These are phyloP conservation scores for Backusella westeae DNA, from an alignment of 192 early-diverging fungal genomes.

Conservation along the genomic window DNA sequence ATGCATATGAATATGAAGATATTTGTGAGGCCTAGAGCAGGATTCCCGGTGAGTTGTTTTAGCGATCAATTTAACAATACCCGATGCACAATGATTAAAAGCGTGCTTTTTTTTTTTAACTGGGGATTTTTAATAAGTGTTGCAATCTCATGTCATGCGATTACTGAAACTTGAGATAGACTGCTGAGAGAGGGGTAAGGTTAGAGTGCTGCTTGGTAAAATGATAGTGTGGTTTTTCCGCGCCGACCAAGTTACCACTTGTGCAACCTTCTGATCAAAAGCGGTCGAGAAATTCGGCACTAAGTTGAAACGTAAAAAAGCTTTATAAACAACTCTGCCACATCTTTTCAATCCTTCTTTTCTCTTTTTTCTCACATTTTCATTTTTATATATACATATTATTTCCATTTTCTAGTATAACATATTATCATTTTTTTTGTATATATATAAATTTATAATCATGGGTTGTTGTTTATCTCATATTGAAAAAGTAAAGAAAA, in stretches of 20 bases:
- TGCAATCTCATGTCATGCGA: background rate
- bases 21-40: background rate
- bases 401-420: background rate
- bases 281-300: background rate
- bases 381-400: background rate
- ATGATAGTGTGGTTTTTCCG: background rate
- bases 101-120: background rate
- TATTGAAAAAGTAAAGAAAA: constrained; percentile 2
- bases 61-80: background rate
- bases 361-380: constrained; percentile 5
- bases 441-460: background rate
- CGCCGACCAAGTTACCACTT: background rate
- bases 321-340: constrained; percentile 1
- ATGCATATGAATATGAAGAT: background rate
- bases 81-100: constrained; percentile 8
- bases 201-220: constrained; percentile 1
- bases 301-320: constrained; percentile 4
- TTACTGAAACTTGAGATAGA: background rate
- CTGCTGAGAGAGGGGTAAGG: background rate
- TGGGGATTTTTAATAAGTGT: background rate
- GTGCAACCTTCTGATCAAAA: background rate
- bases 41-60: background rate
- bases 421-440: constrained; percentile 11
- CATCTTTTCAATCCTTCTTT: background rate
- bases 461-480: constrained; percentile 29